These are phyloP conservation scores for Cercospora nicotianae DNA, from an alignment of 2,329 filamentous ascomycete species.

Conservation along the genomic window DNA sequence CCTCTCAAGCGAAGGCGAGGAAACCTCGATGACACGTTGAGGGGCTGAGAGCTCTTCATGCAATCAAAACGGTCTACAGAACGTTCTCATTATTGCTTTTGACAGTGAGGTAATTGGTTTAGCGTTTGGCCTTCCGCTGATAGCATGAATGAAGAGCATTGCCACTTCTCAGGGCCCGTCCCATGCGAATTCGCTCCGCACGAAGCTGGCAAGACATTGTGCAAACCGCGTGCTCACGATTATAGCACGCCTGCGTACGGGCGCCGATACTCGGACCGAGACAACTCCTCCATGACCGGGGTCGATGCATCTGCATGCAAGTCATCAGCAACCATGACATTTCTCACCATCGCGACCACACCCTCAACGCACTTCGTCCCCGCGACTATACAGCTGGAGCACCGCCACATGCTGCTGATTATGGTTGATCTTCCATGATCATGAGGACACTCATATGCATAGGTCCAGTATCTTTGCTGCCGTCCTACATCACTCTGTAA, in stretches of 20 bases:
- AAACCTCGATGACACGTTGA: slow-evolving; percentile 38
- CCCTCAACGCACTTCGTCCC: slow-evolving; percentile 2
- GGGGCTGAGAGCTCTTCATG: slow-evolving; percentile 24
- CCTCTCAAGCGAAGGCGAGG: slow-evolving; percentile 40
- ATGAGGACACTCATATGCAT: neutral
- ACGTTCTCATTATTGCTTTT: slow-evolving; percentile 8
- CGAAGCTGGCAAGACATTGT: neutral
- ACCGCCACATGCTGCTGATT: slow-evolving; percentile 4
- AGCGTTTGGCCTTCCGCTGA: neutral
- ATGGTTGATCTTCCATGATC: neutral
- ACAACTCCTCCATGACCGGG: slow-evolving; percentile 1
- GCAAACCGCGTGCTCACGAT: neutral
- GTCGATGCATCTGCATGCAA: slow-evolving; percentile 14
- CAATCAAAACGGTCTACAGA: slow-evolving; percentile 13
- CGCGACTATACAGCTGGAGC: slow-evolving; percentile 9
- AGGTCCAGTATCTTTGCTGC: neutral
- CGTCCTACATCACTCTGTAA: slow-evolving; percentile 1
- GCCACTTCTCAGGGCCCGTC: neutral
- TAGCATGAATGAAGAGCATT: slow-evolving; percentile 1
- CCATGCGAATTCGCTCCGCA: neutral
- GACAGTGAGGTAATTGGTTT: neutral
- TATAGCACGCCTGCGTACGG: neutral
- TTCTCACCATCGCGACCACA: slow-evolving; percentile 11
- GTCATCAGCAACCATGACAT: slow-evolving; percentile 13
- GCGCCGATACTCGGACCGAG: slow-evolving; percentile 3